Percentiles rank a stretch among this genome's conserved stretches.
Conservation (phyloP, 352 stramenopile species). For the Globisporangium spinosum region DNA sequence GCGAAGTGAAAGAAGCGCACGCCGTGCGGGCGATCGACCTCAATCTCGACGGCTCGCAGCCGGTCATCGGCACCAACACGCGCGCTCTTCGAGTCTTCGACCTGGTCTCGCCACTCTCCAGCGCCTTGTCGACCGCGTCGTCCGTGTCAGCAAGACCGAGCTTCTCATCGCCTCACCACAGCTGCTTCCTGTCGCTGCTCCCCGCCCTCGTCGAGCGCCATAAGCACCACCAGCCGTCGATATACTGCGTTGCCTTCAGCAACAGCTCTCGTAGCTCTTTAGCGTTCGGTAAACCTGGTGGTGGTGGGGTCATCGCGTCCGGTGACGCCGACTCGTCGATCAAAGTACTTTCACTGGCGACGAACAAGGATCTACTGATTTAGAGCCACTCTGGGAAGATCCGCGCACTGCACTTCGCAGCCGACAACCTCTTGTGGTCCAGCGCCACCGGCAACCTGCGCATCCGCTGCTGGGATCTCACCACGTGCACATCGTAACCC, state of each 20-base stretch:
- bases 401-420: slow-evolving; percentile 44
- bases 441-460: slow-evolving; percentile 38
- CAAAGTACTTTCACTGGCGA: slow-evolving; percentile 42
- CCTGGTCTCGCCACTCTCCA: slow-evolving; percentile 20
- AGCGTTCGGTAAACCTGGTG: background rate
- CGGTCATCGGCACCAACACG: slow-evolving; percentile 65
- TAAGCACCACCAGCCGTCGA: slow-evolving; percentile 53
- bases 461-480: slow-evolving; percentile 56
- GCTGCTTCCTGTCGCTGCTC: slow-evolving; percentile 40
- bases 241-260: slow-evolving; percentile 52
- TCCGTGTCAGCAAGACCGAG: background rate
- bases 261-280: background rate
- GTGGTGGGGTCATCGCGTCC: slow-evolving; percentile 36
- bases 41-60: slow-evolving; percentile 28
- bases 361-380: slow-evolving; percentile 28
- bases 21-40: slow-evolving; percentile 54
- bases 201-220: slow-evolving; percentile 52
- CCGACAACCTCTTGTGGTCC: slow-evolving; percentile 32
- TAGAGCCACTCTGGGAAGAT: slow-evolving; percentile 41
- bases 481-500: slow-evolving; percentile 9
- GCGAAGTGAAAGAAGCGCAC: slow-evolving; percentile 54
- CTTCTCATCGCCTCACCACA: background rate
- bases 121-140: background rate
- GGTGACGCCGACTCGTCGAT: slow-evolving; percentile 55
- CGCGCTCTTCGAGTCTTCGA: slow-evolving; percentile 54